A percentile compares a stretch with the other conserved stretches of the same genome.
Conservation (phyloP, 805 yeast species). For the Spathaspora sp. region DNA sequence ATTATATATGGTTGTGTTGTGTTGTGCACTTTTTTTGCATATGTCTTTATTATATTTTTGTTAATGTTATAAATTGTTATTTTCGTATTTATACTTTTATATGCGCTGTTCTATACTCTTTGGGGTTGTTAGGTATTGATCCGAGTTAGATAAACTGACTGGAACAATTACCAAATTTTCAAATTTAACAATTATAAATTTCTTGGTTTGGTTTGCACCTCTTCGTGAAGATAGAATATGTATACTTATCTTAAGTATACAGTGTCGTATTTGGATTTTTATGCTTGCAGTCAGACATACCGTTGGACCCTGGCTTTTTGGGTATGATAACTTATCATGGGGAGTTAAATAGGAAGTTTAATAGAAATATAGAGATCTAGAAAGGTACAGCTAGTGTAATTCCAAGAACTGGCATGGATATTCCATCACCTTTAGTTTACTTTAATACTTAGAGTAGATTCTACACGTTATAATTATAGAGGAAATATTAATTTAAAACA, state of each 20-base stretch:
- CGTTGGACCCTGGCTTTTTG: constrained; percentile 81
- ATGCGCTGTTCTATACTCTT: no score
- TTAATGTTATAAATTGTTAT: neutral
- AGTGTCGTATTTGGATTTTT: constrained; percentile 59
- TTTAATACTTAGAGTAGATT: no score
- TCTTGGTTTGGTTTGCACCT: constrained; percentile 86
- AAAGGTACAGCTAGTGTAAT: no score
- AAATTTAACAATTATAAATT: constrained; percentile 85
- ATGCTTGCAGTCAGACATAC: constrained; percentile 77
- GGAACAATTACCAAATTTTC: constrained; percentile 45
- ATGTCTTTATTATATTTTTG: neutral
- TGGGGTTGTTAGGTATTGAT: no score
- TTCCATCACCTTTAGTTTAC: no score
- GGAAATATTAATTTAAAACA: no score
- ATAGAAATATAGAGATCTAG: no score
- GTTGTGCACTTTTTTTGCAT: neutral
- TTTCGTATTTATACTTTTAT: neutral
- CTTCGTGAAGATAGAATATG: constrained; percentile 80
- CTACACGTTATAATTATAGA: no score
- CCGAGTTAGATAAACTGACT: constrained; percentile 11
- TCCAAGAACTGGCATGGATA: neutral
- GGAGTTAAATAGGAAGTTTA: constrained; percentile 32
- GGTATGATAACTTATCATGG: constrained; percentile 71
- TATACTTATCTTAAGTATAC: constrained; percentile 51
- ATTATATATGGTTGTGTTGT: neutral